Evolutionary conservation across 768 basidiomycete genomes (phyloP).

Genomic region (Lactarius hatsudake): DNA sequence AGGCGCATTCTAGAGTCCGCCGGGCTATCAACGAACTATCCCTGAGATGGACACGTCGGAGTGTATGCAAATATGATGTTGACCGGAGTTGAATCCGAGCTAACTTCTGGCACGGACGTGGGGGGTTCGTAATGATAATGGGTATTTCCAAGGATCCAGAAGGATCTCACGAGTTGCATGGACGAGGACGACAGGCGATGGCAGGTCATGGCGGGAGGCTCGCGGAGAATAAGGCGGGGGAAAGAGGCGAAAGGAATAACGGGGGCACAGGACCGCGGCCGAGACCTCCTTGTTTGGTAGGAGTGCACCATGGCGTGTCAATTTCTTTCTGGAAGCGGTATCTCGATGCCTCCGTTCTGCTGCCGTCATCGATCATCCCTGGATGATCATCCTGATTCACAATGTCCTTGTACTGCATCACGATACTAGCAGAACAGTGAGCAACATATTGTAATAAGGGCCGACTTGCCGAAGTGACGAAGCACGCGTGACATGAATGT

Average conservation of each 20-base stretch:
- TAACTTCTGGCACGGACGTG: neutral
- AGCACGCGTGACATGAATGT: too few species aligned
- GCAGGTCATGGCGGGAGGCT: neutral
- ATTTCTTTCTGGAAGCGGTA: neutral
- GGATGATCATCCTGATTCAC: too few species aligned
- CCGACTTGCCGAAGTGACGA: too few species aligned
- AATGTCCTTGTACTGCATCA: too few species aligned
- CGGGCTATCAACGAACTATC: slow-evolving; percentile 26
- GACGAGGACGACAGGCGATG: neutral
- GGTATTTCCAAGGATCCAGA: neutral
- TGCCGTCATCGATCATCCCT: neutral
- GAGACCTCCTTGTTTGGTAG: neutral
- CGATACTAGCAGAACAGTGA: too few species aligned
- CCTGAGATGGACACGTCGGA: slow-evolving; percentile 26
- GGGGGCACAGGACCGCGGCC: neutral
- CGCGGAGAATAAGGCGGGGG: slow-evolving; percentile 1
- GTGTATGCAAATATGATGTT: slow-evolving; percentile 4
- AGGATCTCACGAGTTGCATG: neutral
- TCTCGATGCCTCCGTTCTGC: neutral
- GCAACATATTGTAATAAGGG: too few species aligned
- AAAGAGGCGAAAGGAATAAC: neutral
- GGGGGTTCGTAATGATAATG: neutral
- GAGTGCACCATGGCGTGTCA: neutral
- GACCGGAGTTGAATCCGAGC: slow-evolving; percentile 17
- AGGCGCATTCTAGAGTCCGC: slow-evolving; percentile 24